Base-by-base conservation (phyloP, 257 asterid genomes). In the Verbascum thapsus region DNA sequence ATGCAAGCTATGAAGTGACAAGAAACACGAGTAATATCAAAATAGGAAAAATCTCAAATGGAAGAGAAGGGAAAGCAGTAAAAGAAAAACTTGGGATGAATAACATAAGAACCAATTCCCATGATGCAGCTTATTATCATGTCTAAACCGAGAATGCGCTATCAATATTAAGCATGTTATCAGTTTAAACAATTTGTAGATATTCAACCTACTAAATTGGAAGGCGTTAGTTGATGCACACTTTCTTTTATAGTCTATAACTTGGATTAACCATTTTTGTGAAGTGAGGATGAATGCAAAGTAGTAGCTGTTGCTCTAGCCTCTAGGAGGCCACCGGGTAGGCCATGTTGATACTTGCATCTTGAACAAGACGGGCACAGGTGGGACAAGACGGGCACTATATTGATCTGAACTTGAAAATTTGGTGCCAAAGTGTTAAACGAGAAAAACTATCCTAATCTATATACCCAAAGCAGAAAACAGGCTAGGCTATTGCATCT, bases 1-100 rank as follows among this genome's bases (percentile, higher is more conserved):
- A 47, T 16, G 61, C 20, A n/a, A 58, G 37, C 18, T 26, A 23
- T 32, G 9, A 38, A 48, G 44, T 19, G 35, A 67, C 53, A 7
- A 40, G 41, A 19, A 34, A 39, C 71, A 43, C 55, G 32, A 12
- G 5, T 20, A 70, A 51, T 65, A 58, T 58, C 8, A 44, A 42
- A 8, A 37, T 16, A 41, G 18, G 13, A 65, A 10, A 42, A 13
- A n/a, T n/a, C n/a, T n/a, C n/a, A 18, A 26, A 53, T 8, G 41
- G 26, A 20, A 15, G 52, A 7, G 17, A 17, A 48, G 59, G 16
- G 30, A 47, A 62, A 38, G 32, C 32, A 45, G 35, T 18, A 9
- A 1, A 42, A 26, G 8, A 8, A 40, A 20, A 19, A 13, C 19
- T 0, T 1, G 5, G 19, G 61, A 10, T 38, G 47, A 40, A 65